phyloP scores from a whole-genome alignment of 2,329 filamentous ascomycete genomes.

The Fusarium concolor region DNA sequence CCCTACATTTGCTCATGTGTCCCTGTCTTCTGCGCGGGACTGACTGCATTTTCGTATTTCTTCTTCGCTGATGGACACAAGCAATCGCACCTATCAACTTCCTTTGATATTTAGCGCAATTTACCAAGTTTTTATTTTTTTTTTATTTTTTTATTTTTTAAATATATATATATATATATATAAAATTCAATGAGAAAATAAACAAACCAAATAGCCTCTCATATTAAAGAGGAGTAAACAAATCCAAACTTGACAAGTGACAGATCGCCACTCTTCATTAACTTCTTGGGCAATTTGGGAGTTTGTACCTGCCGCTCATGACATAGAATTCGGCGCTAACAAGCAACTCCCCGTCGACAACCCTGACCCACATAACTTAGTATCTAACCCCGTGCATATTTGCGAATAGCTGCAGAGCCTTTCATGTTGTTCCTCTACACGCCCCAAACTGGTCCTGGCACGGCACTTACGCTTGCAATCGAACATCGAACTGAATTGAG shows the following conservation, averaged over 20 bases:
- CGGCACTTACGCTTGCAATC: background rate
- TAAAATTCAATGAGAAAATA: background rate
- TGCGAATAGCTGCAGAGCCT: slow-evolving; percentile 29
- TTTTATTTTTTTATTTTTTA: too few species aligned
- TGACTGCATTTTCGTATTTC: background rate
- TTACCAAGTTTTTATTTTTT: too few species aligned
- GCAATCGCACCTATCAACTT: too few species aligned
- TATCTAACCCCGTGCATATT: background rate
- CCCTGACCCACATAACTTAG: slow-evolving; percentile 28
- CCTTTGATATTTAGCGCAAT: background rate
- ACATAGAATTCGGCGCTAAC: slow-evolving; percentile 28
- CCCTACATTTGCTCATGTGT: background rate
- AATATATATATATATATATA: too few species aligned
- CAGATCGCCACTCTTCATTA: slow-evolving; percentile 7
- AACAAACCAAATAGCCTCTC: background rate
- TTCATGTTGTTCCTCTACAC: background rate
- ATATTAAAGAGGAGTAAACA: background rate
- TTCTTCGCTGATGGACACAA: background rate
- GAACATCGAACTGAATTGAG: background rate
- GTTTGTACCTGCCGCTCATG: slow-evolving; percentile 27
- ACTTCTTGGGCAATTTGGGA: background rate
- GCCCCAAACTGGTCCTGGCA: background rate
- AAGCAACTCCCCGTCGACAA: slow-evolving; percentile 30
- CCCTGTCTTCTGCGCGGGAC: background rate
- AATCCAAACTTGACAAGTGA: background rate